Evolutionary conservation across 1,139 yeast genomes (phyloP), one percentile per base, ranked within the genome.

Genomic region (Kodamaea plutei): DNA sequence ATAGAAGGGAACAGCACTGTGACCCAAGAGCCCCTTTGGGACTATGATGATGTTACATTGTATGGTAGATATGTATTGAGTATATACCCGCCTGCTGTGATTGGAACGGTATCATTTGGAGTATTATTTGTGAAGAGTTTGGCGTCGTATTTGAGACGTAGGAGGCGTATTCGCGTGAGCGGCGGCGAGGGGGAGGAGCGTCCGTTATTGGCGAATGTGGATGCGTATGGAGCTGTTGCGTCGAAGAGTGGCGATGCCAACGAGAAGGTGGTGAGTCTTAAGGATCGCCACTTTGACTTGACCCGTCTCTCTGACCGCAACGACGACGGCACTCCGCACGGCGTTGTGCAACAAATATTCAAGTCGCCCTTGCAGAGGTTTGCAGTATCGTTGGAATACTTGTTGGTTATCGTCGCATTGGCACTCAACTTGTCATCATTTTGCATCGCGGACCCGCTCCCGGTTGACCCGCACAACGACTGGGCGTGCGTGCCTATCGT

Each of bases 261-360:
- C n/a, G 44, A 39, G 10, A 38, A 34, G 12, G 25, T 29, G 2
- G 40, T 47, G 18, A 43, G 55, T 3, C 40, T 70, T 20, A 62
- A 73, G 29, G 64, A 64, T 19, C 67, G 68, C 32, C 81, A 75
- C 46, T 76, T 76, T 44, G 76, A 74, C 48, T 56, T 76, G 30
- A 45, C 61, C 9, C 57, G 63, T 22, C 51, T 75, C 29, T 49
- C 62, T 10, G 69, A 70, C 26, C 56, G 68, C 10, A 61, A 61
- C 36, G 68, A 57, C 13, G 76, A 76, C 46, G 85, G 84, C 8
- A 62, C 70, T 6, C 73, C 78, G n/a, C 74, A 70, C 35, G 84
- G 84, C 2, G 51, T 52, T 5, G 44, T 59, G 9, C 52, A 62
- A 31, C 47, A 60, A 16, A 63, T 77, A 4, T 58, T 54, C 34